phyloP scores from a whole-genome alignment of 169 alveolate species.

The Plasmodium coatneyi region DNA sequence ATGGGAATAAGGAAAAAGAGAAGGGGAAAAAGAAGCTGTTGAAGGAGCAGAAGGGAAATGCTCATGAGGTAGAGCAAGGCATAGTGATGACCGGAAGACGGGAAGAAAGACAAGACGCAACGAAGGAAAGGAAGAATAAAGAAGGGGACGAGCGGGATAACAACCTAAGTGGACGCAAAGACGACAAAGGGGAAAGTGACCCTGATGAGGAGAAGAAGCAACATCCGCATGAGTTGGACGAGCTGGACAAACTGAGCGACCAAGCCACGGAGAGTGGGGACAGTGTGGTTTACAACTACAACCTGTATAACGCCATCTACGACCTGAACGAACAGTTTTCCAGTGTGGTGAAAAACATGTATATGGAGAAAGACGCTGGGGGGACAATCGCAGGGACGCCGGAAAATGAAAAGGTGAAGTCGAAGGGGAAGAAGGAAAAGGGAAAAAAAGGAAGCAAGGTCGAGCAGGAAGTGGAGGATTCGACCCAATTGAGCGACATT shows the following conservation, averaged over 20 bases:
- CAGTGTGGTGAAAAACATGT: conserved; percentile 43
- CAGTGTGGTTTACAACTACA: conserved; percentile 65
- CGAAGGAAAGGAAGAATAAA: not conserved
- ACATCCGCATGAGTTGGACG: not conserved
- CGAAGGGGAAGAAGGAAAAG: not conserved
- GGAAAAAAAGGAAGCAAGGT: not conserved
- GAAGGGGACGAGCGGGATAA: not conserved
- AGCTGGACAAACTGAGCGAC: not conserved
- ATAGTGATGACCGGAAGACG: not conserved
- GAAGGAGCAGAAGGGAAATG: not conserved
- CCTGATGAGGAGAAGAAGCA: not conserved
- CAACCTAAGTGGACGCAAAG: too few relatives aligned
- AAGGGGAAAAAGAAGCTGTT: not conserved
- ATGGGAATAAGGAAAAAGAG: not conserved
- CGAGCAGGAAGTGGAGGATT: not conserved
- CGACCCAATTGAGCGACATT: not conserved
- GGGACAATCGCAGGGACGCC: not conserved
- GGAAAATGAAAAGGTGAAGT: not conserved
- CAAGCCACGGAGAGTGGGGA: conserved; percentile 31
- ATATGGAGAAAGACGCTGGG: not conserved
- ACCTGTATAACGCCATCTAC: conserved; percentile 31
- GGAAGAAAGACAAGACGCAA: not conserved
- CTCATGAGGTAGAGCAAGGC: not conserved
- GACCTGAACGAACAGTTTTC: conserved; percentile 58
- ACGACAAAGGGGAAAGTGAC: not conserved